A percentile compares a stretch with the other conserved stretches of the same genome.
These are phyloP conservation scores for Chrysosporium keratinophilum DNA, from an alignment of 2,329 filamentous ascomycete species.

Conservation along the genomic window DNA sequence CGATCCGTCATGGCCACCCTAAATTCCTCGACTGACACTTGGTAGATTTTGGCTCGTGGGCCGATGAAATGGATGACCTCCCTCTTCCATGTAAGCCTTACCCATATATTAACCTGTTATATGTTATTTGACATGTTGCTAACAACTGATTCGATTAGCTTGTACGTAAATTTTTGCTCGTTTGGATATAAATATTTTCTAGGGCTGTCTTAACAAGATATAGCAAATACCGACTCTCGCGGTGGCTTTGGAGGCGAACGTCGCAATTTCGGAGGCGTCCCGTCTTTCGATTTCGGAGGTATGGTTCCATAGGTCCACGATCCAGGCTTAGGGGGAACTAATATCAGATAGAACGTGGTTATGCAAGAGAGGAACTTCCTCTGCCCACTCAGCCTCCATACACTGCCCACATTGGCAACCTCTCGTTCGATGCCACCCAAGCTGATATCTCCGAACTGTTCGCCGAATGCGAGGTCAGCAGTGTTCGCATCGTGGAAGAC, in stretches of 20 bases:
- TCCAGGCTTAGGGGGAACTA: not conserved
- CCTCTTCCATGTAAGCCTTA: constrained; percentile 57
- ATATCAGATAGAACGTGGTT: constrained; percentile 27
- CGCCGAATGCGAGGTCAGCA: constrained; percentile 70
- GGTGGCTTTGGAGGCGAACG: constrained; percentile 41
- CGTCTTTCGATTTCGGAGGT: constrained; percentile 29
- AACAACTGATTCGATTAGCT: constrained; percentile 6
- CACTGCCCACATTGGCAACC: constrained; percentile 91
- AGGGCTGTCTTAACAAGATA: not conserved
- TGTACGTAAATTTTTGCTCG: constrained; percentile 12
- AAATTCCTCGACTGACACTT: constrained; percentile 10
- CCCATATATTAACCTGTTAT: not conserved
- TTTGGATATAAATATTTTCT: constrained; percentile 10
- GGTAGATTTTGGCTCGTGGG: constrained; percentile 78
- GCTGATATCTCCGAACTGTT: constrained; percentile 82
- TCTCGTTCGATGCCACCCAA: constrained; percentile 85
- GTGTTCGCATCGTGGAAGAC: constrained; percentile 93
- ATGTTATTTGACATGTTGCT: constrained; percentile 1
- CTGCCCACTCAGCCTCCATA: constrained; percentile 87
- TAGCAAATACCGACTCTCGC: constrained; percentile 32
- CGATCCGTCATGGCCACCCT: not conserved
- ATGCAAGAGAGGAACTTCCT: constrained; percentile 58
- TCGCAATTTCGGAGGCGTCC: constrained; percentile 38
- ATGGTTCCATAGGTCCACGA: constrained; percentile 9
- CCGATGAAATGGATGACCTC: constrained; percentile 93